Evolutionary conservation across 768 basidiomycete genomes (phyloP), one percentile per base, ranked within the genome.

Genomic region (Russula foetens): DNA sequence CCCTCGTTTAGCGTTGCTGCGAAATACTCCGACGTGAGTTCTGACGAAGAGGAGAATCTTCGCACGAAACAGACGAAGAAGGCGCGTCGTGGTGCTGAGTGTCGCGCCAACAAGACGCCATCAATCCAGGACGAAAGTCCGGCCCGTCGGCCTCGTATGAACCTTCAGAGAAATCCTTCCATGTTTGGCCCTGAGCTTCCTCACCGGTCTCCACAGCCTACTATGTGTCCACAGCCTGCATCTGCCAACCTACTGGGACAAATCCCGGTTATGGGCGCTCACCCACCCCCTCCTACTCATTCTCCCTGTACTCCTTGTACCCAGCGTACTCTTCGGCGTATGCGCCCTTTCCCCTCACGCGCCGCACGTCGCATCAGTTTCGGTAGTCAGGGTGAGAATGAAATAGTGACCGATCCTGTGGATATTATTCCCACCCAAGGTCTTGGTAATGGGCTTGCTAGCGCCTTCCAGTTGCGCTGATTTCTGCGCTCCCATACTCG

Each of bases 401-500:
- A 66, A 6, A 23, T 51, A 31, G 45, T 54, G 55, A 63, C 2
- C 59, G 61, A 65, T 15, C 60, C 67, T 33, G 58, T 59, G 29
- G 65, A 67, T 4, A 63, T 63, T 46, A 62, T 65, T 62, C 47
- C 71, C 67, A 59, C 68, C 66, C 56, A 70, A 68, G 55, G 68
- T 69, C 67, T 70, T 17, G 73, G 73, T 33, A 61, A 70, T 47
- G 74, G 74, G 58, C 71, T 91, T 52, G 89, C 81, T 29, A 90
- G 87, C 67, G 89, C 89, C 28, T 88, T 92, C 70, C 84, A 86
- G 65, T 72, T 87, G 71, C 77, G 74, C 15, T 86, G 77, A 62
- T 29, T 38, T 63, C 29, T 15, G 15, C 15, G 17, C 28, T 31
- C 24, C 33, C 44, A 29, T 23, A 19, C 21, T 12, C 12, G 14